These are phyloP conservation scores for Nothophaeocryptopus gaeumannii DNA, from an alignment of 2,329 filamentous ascomycete species.

Conservation along the genomic window DNA sequence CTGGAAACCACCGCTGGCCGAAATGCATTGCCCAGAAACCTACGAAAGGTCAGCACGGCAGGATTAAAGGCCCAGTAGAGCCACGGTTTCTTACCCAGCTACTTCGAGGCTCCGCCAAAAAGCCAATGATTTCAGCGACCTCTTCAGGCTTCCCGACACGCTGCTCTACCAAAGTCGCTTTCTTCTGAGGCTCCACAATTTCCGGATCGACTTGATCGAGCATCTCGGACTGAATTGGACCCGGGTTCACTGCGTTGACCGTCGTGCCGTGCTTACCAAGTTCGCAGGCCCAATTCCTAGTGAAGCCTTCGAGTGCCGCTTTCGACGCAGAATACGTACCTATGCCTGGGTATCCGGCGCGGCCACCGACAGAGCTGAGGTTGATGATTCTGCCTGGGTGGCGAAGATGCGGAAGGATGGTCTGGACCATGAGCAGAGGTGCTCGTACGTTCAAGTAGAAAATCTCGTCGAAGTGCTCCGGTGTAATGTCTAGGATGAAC, in stretches of 20 bases:
- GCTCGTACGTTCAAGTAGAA: slow-evolving; percentile 59
- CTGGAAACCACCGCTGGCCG: slow-evolving; percentile 50
- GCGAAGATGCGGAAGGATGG: slow-evolving; percentile 52
- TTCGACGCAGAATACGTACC: slow-evolving; percentile 58
- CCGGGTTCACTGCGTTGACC: slow-evolving; percentile 60
- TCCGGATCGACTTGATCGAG: slow-evolving; percentile 52
- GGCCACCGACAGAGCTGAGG: slow-evolving; percentile 54
- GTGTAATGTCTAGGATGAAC: slow-evolving; percentile 38
- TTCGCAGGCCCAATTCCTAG: slow-evolving; percentile 58
- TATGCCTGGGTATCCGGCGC: slow-evolving; percentile 46
- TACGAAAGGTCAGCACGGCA: slow-evolving; percentile 16
- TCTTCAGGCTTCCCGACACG: slow-evolving; percentile 54
- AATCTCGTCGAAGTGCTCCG: slow-evolving; percentile 53
- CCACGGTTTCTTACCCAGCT: slow-evolving; percentile 22
- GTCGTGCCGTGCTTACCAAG: slow-evolving; percentile 57
- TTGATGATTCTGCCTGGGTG: slow-evolving; percentile 56
- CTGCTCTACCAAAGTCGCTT: slow-evolving; percentile 51
- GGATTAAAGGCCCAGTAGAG: neutral
- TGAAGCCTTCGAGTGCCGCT: slow-evolving; percentile 60
- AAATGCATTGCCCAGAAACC: slow-evolving; percentile 54
- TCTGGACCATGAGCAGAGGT: slow-evolving; percentile 53
- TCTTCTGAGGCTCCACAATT: slow-evolving; percentile 50
- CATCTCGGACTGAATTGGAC: slow-evolving; percentile 59
- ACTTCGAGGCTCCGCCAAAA: slow-evolving; percentile 46
- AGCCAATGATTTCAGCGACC: slow-evolving; percentile 56